These are phyloP conservation scores for Cystofilobasidium capitatum DNA, from an alignment of 768 basidiomycete species.

Conservation along the genomic window DNA sequence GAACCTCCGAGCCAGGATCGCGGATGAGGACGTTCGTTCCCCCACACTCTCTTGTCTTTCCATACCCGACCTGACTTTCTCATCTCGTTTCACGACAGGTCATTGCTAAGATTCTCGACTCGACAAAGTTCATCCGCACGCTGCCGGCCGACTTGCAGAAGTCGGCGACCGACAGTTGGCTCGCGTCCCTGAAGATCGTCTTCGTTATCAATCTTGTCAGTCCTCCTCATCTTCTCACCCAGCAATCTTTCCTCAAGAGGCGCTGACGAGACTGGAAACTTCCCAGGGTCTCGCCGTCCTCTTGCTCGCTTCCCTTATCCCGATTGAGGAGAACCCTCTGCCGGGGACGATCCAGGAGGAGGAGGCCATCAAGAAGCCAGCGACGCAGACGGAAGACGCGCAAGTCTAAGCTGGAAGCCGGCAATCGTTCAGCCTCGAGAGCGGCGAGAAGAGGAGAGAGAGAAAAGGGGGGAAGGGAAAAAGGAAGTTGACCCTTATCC, in stretches of 20 bases:
- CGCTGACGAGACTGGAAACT: background rate
- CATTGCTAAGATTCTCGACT: constrained; percentile 36
- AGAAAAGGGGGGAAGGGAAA: too few relatives aligned
- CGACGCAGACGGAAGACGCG: background rate
- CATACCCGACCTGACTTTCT: background rate
- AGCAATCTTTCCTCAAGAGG: background rate
- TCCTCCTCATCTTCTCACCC: background rate
- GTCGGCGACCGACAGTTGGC: constrained; percentile 31
- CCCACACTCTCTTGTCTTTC: constrained; percentile 1
- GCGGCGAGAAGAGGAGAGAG: too few relatives aligned
- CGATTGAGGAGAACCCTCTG: constrained; percentile 21
- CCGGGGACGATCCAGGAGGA: constrained; percentile 14
- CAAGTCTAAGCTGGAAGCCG: background rate
- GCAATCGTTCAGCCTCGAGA: too few relatives aligned
- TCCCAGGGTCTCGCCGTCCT: background rate
- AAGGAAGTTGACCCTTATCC: too few relatives aligned
- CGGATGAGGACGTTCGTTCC: constrained; percentile 57
- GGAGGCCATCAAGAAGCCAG: background rate
- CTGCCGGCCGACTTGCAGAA: constrained; percentile 29
- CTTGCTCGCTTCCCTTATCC: constrained; percentile 10
- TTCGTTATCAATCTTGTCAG: constrained; percentile 33
- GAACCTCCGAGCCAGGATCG: constrained; percentile 63
- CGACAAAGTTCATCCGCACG: constrained; percentile 34
- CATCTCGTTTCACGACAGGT: constrained; percentile 30
- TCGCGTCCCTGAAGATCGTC: constrained; percentile 32